phyloP scores from a whole-genome alignment of 306 rosid genomes.

The Purshia tridentata region DNA sequence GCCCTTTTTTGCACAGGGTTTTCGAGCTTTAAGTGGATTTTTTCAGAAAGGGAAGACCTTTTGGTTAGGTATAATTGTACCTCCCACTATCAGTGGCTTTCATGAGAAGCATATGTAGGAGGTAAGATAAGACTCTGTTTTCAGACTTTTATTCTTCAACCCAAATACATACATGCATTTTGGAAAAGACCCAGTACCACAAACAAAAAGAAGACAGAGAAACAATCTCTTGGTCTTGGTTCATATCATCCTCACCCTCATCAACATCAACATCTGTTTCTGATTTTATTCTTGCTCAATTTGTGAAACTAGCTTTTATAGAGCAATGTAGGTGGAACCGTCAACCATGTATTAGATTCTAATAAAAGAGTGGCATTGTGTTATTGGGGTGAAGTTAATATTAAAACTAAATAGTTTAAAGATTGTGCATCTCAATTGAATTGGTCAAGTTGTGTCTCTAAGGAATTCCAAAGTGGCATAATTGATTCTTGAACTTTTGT shows the following conservation, averaged over 20 bases:
- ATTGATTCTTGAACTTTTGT: constrained; percentile 19
- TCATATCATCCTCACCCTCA: not conserved
- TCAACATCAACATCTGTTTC: not conserved
- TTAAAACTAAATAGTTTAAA: not conserved
- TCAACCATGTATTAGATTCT: not conserved
- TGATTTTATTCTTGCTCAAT: not conserved
- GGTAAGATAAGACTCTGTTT: constrained; percentile 35
- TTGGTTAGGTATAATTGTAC: constrained; percentile 29
- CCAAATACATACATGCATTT: constrained; percentile 2
- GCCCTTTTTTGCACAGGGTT: constrained; percentile 19
- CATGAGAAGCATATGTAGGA: constrained; percentile 32
- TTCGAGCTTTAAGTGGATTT: constrained; percentile 30
- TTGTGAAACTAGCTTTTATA: not conserved
- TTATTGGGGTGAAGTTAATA: not conserved
- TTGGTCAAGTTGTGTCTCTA: constrained; percentile 25
- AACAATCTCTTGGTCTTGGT: constrained; percentile 3
- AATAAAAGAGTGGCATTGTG: not conserved
- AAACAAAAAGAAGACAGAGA: constrained; percentile 2
- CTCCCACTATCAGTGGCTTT: constrained; percentile 71
- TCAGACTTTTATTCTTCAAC: constrained; percentile 37
- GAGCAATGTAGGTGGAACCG: constrained; percentile 7
- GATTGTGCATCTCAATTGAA: constrained; percentile 10
- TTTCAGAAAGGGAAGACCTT: constrained; percentile 13
- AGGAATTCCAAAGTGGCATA: constrained; percentile 16
- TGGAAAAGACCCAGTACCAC: constrained; percentile 23